These are phyloP conservation scores for Starmera stellimalicola DNA, from an alignment of 1,139 yeast genomes.

Conservation along the genomic window DNA sequence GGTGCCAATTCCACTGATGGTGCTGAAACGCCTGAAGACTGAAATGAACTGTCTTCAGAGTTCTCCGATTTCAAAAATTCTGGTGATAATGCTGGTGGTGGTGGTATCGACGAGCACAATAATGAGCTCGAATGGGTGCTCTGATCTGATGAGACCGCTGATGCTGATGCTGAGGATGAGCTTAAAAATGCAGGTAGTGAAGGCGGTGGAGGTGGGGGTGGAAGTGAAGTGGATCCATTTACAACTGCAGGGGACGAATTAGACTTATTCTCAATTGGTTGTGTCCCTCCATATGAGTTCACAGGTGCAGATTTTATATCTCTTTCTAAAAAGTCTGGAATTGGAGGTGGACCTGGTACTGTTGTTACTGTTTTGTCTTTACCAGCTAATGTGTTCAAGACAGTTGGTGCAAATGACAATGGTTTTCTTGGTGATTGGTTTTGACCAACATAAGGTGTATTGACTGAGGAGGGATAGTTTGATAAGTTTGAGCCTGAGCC, in stretches of 20 bases:
- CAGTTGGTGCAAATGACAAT: not conserved
- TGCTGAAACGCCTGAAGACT: not conserved
- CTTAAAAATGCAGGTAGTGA: constrained; percentile 8
- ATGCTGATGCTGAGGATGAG: not conserved
- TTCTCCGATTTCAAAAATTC: constrained; percentile 8
- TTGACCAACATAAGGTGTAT: not conserved
- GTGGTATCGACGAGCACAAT: constrained; percentile 14
- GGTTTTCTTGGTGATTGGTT: not conserved
- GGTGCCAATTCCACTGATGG: no score
- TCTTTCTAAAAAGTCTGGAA: constrained; percentile 5
- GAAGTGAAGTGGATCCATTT: constrained; percentile 6
- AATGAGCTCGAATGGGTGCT: constrained; percentile 4
- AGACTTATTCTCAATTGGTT: not conserved
- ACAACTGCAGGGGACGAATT: constrained; percentile 2
- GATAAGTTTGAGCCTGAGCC: not conserved
- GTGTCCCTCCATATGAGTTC: no score
- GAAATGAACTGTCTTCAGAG: no score
- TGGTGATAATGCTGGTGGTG: constrained; percentile 27
- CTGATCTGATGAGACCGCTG: not conserved
- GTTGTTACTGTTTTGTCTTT: constrained; percentile 1
- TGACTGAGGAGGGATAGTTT: not conserved
- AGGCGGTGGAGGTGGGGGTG: constrained; percentile 22
- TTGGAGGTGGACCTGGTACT: constrained; percentile 17
- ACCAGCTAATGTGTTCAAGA: not conserved
- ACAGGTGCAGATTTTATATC: not conserved